A percentile compares a stretch with the other conserved stretches of the same genome.
phyloP scores from a whole-genome alignment of 192 early-diverging fungal genomes.

The Phlyctochytrium planicorne region DNA sequence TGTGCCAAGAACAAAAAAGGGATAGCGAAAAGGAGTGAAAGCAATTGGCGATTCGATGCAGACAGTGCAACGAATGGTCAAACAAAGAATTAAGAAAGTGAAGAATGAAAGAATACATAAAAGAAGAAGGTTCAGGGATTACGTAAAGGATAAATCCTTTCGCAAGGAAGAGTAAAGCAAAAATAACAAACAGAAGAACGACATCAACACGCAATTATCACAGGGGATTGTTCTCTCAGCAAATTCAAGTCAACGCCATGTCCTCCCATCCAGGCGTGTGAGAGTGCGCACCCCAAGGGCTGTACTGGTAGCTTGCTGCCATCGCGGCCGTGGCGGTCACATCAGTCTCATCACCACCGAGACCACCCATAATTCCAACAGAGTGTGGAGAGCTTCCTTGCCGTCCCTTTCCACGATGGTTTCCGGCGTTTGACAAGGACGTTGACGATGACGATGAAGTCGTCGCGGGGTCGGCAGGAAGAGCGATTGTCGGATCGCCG shows the following conservation, averaged over 20 bases:
- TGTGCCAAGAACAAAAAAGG: too few relatives aligned
- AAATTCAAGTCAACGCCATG: neutral
- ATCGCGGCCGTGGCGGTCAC: neutral
- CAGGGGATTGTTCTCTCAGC: too few relatives aligned
- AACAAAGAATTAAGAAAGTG: too few relatives aligned
- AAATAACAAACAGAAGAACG: too few relatives aligned
- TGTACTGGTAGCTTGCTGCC: conserved; percentile 1
- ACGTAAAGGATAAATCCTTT: too few relatives aligned
- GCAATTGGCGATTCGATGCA: too few relatives aligned
- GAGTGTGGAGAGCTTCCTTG: neutral
- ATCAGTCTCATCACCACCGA: neutral
- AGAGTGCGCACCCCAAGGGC: neutral
- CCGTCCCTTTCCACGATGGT: neutral
- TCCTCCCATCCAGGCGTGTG: neutral
- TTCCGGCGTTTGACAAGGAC: neutral
- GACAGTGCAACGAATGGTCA: too few relatives aligned
- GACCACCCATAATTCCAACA: neutral
- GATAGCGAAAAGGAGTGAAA: too few relatives aligned
- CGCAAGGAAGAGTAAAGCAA: too few relatives aligned
- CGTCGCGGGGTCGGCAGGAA: neutral
- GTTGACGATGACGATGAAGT: neutral
- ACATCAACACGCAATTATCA: too few relatives aligned
- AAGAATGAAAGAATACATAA: too few relatives aligned
- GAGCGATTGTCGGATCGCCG: neutral
- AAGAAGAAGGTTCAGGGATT: too few relatives aligned